phyloP scores from a whole-genome alignment of 164 flowering plant genomes.

The Malania oleifera region DNA sequence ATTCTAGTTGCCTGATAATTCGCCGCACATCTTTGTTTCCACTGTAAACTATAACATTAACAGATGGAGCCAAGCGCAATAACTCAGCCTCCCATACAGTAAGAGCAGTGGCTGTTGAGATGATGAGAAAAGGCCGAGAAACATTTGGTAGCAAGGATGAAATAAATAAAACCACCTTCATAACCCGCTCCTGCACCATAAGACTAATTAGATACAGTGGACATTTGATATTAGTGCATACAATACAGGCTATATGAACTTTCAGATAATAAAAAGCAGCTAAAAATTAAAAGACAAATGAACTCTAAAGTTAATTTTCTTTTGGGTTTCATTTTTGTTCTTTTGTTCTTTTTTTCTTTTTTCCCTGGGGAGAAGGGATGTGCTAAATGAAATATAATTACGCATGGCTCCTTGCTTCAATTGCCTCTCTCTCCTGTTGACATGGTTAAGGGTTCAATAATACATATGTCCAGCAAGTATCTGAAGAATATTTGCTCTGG shows the following conservation, averaged over 20 bases:
- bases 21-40: constrained; percentile 44
- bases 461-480: no score
- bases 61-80: constrained; percentile 42
- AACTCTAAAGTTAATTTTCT: no score
- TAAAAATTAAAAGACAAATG: no score
- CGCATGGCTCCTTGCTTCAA: no score
- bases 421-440: no score
- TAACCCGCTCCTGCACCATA: constrained; percentile 53
- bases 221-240: neutral
- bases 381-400: no score
- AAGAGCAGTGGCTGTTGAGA: constrained; percentile 34
- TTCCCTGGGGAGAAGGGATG: no score
- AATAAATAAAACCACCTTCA: constrained; percentile 42
- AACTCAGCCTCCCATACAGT: constrained; percentile 65
- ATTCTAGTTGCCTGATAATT: constrained; percentile 47
- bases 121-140: constrained; percentile 54
- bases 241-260: neutral
- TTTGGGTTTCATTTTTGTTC: no score
- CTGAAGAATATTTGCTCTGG: no score
- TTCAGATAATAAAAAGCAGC: neutral
- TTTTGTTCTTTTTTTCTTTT: no score
- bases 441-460: no score
- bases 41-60: constrained; percentile 50
- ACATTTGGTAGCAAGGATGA: constrained; percentile 34
- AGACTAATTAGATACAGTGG: neutral